A percentile compares a stretch with the other conserved stretches of the same genome.
These are phyloP conservation scores for Nigrospora sphaerica DNA, from an alignment of 2,329 filamentous ascomycete species.

Conservation along the genomic window DNA sequence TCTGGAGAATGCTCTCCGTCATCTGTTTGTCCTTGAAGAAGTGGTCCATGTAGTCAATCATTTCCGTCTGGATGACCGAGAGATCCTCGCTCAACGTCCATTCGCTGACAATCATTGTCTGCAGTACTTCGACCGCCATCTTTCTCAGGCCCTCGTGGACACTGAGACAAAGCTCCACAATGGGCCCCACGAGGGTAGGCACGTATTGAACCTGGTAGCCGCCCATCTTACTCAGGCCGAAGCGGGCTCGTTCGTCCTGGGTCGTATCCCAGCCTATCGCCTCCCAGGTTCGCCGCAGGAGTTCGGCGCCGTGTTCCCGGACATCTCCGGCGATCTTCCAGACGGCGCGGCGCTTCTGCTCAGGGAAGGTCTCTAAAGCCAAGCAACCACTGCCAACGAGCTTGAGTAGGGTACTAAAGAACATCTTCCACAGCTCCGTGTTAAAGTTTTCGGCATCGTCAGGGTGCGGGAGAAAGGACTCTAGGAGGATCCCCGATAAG, in stretches of 20 bases:
- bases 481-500: conserved; percentile 70
- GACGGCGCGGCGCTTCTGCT: conserved; percentile 90
- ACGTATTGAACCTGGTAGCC: conserved; percentile 99
- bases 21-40: conserved; percentile 86
- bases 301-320: conserved; percentile 79
- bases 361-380: conserved; percentile 89
- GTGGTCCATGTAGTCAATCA: conserved; percentile 87
- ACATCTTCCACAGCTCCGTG: conserved; percentile 87
- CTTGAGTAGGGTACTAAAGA: conserved; percentile 83
- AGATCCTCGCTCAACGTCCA: conserved; percentile 94
- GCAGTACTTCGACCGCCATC: conserved; percentile 87
- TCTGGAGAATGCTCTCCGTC: conserved; percentile 84
- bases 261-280: conserved; percentile 94
- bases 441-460: conserved; percentile 91
- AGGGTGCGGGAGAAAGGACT: conserved; percentile 77
- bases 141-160: conserved; percentile 85
- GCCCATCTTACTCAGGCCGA: conserved; percentile 76
- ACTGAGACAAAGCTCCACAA: conserved; percentile 89
- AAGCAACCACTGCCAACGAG: conserved; percentile 84
- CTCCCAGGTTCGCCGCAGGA: conserved; percentile 83
- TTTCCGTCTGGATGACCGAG: conserved; percentile 85
- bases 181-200: conserved; percentile 80
- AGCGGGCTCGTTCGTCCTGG: conserved; percentile 68
- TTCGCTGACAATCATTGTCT: conserved; percentile 98
- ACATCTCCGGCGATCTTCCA: conserved; percentile 99